Evolutionary conservation across 768 basidiomycete species (phyloP), one percentile per base, ranked within the genome.

Genomic region (Xerocomellus dryophilus): DNA sequence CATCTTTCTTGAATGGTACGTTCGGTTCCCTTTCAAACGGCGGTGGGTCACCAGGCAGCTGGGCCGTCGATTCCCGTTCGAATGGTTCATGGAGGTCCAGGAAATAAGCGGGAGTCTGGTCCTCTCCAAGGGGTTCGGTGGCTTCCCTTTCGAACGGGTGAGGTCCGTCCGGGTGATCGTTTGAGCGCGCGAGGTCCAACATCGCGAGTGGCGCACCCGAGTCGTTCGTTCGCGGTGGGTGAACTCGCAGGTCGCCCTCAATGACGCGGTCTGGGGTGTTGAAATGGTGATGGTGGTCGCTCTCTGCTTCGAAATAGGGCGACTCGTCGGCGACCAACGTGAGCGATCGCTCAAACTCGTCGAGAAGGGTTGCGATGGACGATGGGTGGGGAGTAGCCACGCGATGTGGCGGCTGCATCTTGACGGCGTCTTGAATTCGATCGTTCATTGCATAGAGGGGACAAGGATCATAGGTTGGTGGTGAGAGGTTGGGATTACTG

Each of bases 291-390:
- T 36, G 15, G 5, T 34, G n/a, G 17, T 27, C n/a, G 6, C 21
- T 31, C 34, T 29, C 51, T 46, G 23, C 6, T 43, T 10, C 17
- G 11, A 31, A 47, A n/a, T 39, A 29, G 12, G 17, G 40, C 9
- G 18, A 15, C 23, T 54, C 44, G 32, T 56, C 32, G 12, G 21
- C 14, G 10, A 32, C 18, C 14, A 54, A 39, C 18, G 23, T 59
- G 31, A 62, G 41, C 6, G 29, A 48, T 29, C 42, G 48, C 27
- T 62, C 51, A 20, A 61, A 62, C 1, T 47, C 51, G 14, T 51
- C 39, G 9, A 50, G 43, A 12, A 61, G 44, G 27, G 35, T 38
- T 15, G 50, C 32, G 11, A 61, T 7, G 27, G 51, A 50, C n/a
- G 27, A 29, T 1, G 25, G 3, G 15, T 40, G 42, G 17, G 40